These are phyloP conservation scores for Xylaria longipes DNA, from an alignment of 495 filamentous ascomycete genomes.

Conservation along the genomic window DNA sequence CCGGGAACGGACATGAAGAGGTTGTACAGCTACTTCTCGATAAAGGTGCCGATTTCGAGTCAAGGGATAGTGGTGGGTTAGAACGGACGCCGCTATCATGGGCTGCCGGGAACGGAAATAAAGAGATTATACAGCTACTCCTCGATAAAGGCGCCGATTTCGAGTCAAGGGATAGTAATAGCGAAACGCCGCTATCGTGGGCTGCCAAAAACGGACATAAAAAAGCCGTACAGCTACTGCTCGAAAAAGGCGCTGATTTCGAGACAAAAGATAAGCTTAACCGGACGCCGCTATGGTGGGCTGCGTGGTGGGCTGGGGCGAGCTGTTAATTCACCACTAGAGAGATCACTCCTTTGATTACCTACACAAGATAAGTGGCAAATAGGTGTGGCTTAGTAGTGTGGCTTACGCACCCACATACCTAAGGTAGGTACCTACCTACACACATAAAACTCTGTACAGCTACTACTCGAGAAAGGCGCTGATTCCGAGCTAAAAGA, in stretches of 20 bases:
- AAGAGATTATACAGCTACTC: not conserved
- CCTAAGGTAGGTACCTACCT: no score
- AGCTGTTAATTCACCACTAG: no score
- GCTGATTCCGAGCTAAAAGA: no score
- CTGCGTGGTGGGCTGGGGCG: no score
- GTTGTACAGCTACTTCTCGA: constrained; percentile 5
- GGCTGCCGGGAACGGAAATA: not conserved
- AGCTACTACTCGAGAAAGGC: no score
- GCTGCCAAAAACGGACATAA: not conserved
- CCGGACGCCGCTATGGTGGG: not conserved
- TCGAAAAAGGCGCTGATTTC: not conserved
- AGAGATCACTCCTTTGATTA: no score
- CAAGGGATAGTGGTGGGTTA: not conserved
- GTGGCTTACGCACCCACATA: no score
- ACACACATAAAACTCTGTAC: no score
- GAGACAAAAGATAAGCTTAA: not conserved
- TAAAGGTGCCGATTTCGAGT: no score
- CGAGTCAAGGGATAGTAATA: not conserved
- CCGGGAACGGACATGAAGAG: constrained; percentile 9
- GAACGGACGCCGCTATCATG: not conserved
- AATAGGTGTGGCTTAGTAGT: no score
- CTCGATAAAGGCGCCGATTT: not conserved
- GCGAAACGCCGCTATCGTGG: not conserved
- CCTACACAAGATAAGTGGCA: no score
- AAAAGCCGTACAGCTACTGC: not conserved